Evolutionary conservation across 73 alveolate species (phyloP).

Genomic region (Stentor roeselii): DNA sequence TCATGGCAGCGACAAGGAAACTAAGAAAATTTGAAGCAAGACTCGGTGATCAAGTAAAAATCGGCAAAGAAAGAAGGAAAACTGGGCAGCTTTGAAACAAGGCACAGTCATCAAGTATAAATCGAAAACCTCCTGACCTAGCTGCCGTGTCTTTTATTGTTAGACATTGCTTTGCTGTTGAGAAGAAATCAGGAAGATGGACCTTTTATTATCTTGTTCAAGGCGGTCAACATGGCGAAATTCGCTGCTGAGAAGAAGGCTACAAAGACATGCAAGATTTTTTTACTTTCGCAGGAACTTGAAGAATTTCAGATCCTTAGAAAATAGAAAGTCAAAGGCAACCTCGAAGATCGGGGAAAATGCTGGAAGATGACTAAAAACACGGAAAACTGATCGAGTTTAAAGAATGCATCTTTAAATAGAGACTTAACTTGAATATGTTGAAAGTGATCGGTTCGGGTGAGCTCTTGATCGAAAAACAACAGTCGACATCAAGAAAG

Average conservation of each 20-base stretch:
- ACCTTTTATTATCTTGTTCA: not conserved
- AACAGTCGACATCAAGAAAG: not conserved
- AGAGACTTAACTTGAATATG: not conserved
- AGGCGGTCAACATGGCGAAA: conserved; percentile 22
- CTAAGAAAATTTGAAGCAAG: not conserved
- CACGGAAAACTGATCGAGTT: conserved; percentile 9
- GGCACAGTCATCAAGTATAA: too few species aligned
- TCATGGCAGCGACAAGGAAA: not conserved
- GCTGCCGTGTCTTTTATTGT: not conserved
- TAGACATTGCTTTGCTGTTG: conserved; percentile 13
- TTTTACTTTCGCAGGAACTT: conserved; percentile 7
- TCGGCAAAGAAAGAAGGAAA: not conserved
- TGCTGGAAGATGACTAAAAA: not conserved
- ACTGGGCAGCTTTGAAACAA: too few species aligned
- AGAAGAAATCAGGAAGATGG: not conserved
- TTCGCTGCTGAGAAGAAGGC: conserved; percentile 8
- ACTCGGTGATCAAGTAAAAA: not conserved
- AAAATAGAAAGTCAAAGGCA: conserved; percentile 7
- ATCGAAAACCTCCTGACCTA: not conserved
- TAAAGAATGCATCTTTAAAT: not conserved
- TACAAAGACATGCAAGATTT: not conserved
- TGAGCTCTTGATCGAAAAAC: not conserved
- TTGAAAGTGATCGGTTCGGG: not conserved
- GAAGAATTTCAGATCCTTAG: not conserved
- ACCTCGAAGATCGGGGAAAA: not conserved